These are phyloP conservation scores for Pseudodiploospora longispora DNA, from an alignment of 2,329 filamentous ascomycete genomes.

Conservation along the genomic window DNA sequence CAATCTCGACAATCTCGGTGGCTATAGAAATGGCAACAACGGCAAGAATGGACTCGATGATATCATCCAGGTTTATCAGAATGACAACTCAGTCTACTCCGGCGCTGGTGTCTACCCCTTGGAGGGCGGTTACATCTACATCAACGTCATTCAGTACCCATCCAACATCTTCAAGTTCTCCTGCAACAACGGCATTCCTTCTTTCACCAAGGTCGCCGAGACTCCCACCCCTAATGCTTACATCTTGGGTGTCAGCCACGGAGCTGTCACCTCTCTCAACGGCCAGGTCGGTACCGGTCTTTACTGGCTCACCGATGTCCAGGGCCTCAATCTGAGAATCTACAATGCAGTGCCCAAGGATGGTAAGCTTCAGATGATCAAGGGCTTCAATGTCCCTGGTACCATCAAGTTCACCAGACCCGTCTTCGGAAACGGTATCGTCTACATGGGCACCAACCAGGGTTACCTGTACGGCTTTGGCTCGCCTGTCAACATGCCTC, in stretches of 20 bases:
- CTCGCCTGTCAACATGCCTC: conserved; percentile 42
- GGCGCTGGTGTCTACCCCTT: conserved; percentile 40
- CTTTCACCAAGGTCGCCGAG: conserved; percentile 45
- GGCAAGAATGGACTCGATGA: conserved; percentile 28
- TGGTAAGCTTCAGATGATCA: conserved; percentile 38
- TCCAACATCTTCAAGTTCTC: conserved; percentile 52
- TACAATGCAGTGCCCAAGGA: conserved; percentile 44
- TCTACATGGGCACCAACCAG: conserved; percentile 43
- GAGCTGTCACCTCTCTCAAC: conserved; percentile 47
- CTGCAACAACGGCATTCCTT: conserved; percentile 40
- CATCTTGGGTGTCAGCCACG: conserved; percentile 47
- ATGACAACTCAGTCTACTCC: conserved; percentile 37
- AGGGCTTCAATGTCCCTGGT: conserved; percentile 42
- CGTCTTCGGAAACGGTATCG: conserved; percentile 48
- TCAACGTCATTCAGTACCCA: conserved; percentile 44
- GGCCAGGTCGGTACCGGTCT: conserved; percentile 46
- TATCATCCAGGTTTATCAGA: conserved; percentile 36
- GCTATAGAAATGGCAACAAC: conserved; percentile 26
- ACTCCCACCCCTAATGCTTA: conserved; percentile 41
- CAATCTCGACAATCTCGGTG: conserved; percentile 32
- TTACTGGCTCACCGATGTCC: conserved; percentile 48
- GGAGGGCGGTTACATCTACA: conserved; percentile 41
- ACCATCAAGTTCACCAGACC: conserved; percentile 50
- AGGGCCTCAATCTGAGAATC: conserved; percentile 42
- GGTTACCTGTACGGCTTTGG: conserved; percentile 49